Percentiles rank a stretch among this genome's conserved stretches.
Conservation (phyloP, 2,329 filamentous ascomycete genomes). For the Acrodontium crateriforme region DNA sequence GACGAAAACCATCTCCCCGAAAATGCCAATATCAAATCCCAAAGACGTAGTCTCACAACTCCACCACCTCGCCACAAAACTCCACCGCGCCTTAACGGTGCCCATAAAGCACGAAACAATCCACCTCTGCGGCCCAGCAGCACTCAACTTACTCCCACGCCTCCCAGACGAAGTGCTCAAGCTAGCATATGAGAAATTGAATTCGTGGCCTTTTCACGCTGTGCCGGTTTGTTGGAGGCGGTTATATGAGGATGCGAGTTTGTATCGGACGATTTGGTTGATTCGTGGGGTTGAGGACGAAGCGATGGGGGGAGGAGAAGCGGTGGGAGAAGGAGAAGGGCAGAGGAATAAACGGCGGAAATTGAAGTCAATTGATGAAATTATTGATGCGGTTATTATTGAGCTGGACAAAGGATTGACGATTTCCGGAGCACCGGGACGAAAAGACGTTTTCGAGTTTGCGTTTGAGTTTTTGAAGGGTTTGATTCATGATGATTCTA, state of each 20-base stretch:
- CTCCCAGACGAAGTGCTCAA: constrained; percentile 40
- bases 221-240: constrained; percentile 56
- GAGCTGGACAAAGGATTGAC: constrained; percentile 65
- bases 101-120: constrained; percentile 21
- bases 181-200: constrained; percentile 52
- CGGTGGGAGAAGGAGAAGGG: too few species aligned
- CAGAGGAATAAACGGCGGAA: background rate
- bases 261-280: constrained; percentile 43
- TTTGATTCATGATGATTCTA: constrained; percentile 5
- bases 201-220: constrained; percentile 53
- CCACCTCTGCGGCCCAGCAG: constrained; percentile 27
- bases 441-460: constrained; percentile 34
- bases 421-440: constrained; percentile 50
- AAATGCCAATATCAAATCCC: too few species aligned
- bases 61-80: too few species aligned
- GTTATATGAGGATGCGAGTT: constrained; percentile 56
- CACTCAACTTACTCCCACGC: constrained; percentile 22
- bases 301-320: too few species aligned
- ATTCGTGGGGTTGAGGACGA: constrained; percentile 4
- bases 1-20: too few species aligned
- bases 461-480: constrained; percentile 39
- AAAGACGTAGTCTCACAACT: too few species aligned
- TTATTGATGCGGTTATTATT: constrained; percentile 36
- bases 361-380: background rate
- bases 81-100: too few species aligned